Evolutionary conservation across 805 yeast species (phyloP), one percentile per base, ranked within the genome.

Genomic region (Wickerhamiella azymoides): DNA sequence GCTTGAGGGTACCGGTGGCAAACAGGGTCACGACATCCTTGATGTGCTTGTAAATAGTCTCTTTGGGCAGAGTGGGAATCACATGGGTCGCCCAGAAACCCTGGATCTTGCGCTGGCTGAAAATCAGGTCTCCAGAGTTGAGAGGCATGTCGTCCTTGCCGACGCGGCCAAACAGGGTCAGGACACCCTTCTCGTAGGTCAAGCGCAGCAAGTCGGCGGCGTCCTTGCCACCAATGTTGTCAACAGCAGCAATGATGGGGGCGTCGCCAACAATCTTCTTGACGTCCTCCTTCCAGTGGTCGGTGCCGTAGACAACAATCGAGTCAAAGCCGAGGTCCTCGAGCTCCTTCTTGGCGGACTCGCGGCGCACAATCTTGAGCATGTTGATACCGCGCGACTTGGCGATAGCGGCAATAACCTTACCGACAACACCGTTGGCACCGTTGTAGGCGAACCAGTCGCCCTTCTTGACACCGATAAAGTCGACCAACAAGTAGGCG

Each of bases 291-390:
- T 19, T 5, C 40, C 40, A 37, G 38, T 30, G 35, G 16, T 28
- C 25, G 17, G 37, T 33, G 18, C 37, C 24, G 25, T 35, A 16
- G 9, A 37, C 32, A 11, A 43, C 46, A 16, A 41, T 33, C 18
- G 16, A 4, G 40, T 42, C 40, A 14, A 14, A 30, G 5, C 46
- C 46, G 18, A 21, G 41, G 10, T 28, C 32, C 26, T 43, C 36
- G 32, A 43, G 46, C 38, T 37, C 37, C 32, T 28, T 26, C 38
- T 43, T 43, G 13, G 46, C 46, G 6, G 18, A 10, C 37, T 36
- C 41, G 24, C 46, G 46, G 25, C 46, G 46, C 9, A 43, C 46
- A 14, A 43, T 28, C 32, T 43, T 43, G 38, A 43, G 10, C 46
- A 43, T 43, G 14, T 43, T 43, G 40, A 43, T 36, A 28, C 46